Conservation (phyloP, 164 flowering plant genomes). For the Kalanchoe fedtschenkoi region DNA sequence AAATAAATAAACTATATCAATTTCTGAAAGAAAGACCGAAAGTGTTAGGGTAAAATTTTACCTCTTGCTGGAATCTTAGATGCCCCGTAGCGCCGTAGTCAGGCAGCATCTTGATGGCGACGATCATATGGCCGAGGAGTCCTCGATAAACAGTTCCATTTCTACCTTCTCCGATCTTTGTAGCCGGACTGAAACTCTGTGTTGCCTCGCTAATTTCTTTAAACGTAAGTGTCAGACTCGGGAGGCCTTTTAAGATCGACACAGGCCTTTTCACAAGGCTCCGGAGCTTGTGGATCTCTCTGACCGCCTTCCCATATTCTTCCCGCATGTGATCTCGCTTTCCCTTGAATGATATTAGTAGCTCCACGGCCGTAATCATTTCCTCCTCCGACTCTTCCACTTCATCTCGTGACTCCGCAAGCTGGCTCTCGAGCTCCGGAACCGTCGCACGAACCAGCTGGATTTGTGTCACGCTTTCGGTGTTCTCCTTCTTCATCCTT, state of each 20-base stretch:
- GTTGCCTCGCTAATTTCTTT: slow-evolving; percentile 50
- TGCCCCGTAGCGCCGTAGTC: slow-evolving; percentile 30
- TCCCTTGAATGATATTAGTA: slow-evolving; percentile 29
- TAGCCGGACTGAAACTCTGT: slow-evolving; percentile 35
- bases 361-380: slow-evolving; percentile 47
- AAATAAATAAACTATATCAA: background rate
- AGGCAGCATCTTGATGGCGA: slow-evolving; percentile 55
- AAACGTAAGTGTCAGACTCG: slow-evolving; percentile 31
- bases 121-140: slow-evolving; percentile 28
- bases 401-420: slow-evolving; percentile 22
- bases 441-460: slow-evolving; percentile 28
- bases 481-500: slow-evolving; percentile 25
- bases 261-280: slow-evolving; percentile 11
- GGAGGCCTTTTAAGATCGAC: slow-evolving; percentile 10
- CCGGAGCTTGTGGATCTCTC: slow-evolving; percentile 19
- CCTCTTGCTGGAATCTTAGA: slow-evolving; percentile 37
- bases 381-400: slow-evolving; percentile 50
- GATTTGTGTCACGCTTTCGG: slow-evolving; percentile 32
- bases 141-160: slow-evolving; percentile 49
- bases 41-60: slow-evolving; percentile 11
- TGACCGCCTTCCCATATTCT: slow-evolving; percentile 26
- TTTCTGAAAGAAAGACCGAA: background rate
- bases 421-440: slow-evolving; percentile 32
- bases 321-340: slow-evolving; percentile 28
- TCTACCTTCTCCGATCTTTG: slow-evolving; percentile 44